Evolutionary conservation across 2,329 filamentous ascomycete species (phyloP), one percentile per base, ranked within the genome.

Genomic region (Graphium sp.): DNA sequence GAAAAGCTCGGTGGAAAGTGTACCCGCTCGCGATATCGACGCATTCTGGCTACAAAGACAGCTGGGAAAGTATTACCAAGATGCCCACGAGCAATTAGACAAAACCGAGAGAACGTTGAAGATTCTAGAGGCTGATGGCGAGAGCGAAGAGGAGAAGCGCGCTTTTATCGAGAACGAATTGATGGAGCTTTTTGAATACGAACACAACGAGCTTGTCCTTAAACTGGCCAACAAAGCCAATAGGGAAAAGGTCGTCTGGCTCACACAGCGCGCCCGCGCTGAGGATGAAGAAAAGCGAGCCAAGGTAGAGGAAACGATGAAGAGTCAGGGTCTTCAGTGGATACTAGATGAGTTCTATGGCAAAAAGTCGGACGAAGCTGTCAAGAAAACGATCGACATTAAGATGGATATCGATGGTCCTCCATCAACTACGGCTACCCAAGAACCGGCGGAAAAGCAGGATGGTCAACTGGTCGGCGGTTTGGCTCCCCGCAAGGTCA

Each of bases 151-250:
- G 34, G 83, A 91, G 43, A 85, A 81, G 49, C 67, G 80, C 10
- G 60, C 95, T 18, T 87, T 98, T 44, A 85, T 95, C 32, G 89
- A 98, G 46, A 98, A 98, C 50, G 89, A 98, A 37, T 62, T 98
- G 33, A 95, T 95, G 80, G 89, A 94, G 43, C 66, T 98, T 0
- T 95, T 98, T 41, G 89, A 98, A 43, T 98, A 92, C 44, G 87
- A 95, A 43, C 80, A 94, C 44, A 83, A 91, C 35, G 84, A 94
- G 37, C 65, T 94, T 31, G 89, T 95, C 16, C 76, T 82, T 37
- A 87, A 83, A 50, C 66, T 98, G 11, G 84, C 95, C 32, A n/a
- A n/a, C n/a, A n/a, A n/a, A n/a, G 72, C 77, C 40, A 98, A 98
- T 51, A 71, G 83, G 32, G 82, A 94, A 43, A 91, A 89, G 58